phyloP scores from a whole-genome alignment of 345 rosid genomes.

The Ricinus communis region DNA sequence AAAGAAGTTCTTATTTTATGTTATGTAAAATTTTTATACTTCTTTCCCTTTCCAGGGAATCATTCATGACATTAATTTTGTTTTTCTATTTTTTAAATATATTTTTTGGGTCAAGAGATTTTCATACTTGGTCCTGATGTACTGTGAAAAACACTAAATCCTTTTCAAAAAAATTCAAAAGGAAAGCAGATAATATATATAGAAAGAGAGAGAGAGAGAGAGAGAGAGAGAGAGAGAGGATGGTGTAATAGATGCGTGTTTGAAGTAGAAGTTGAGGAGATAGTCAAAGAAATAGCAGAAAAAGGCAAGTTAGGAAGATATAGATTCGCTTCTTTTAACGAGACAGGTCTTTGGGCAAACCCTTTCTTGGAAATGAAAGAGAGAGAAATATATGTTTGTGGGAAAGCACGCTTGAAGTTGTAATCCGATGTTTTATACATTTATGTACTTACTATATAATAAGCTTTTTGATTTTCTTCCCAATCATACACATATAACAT shows the following conservation, averaged over 20 bases:
- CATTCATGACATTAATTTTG: background rate
- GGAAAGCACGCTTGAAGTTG: slow-evolving; percentile 44
- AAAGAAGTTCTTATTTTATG: background rate
- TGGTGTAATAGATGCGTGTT: too few species aligned
- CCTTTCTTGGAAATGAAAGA: slow-evolving; percentile 91
- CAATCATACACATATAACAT: background rate
- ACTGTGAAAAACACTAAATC: too few species aligned
- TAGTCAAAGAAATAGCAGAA: slow-evolving; percentile 22
- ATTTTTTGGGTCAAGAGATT: too few species aligned
- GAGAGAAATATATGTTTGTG: slow-evolving; percentile 18
- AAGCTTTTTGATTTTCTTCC: background rate
- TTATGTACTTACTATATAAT: background rate
- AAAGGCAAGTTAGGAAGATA: slow-evolving; percentile 13
- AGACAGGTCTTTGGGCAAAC: slow-evolving; percentile 46
- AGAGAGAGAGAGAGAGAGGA: too few species aligned
- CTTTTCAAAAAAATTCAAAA: too few species aligned
- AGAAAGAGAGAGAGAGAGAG: too few species aligned
- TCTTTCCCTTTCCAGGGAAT: background rate
- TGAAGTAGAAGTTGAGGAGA: background rate
- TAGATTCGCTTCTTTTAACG: slow-evolving; percentile 66
- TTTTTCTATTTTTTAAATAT: background rate
- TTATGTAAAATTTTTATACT: background rate
- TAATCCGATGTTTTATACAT: slow-evolving; percentile 32
- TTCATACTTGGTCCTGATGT: too few species aligned
- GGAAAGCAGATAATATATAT: too few species aligned